Evolutionary conservation across 305 asterid genomes (phyloP), one percentile per base, ranked within the genome.

Genomic region (Fraxinus latifolia): DNA sequence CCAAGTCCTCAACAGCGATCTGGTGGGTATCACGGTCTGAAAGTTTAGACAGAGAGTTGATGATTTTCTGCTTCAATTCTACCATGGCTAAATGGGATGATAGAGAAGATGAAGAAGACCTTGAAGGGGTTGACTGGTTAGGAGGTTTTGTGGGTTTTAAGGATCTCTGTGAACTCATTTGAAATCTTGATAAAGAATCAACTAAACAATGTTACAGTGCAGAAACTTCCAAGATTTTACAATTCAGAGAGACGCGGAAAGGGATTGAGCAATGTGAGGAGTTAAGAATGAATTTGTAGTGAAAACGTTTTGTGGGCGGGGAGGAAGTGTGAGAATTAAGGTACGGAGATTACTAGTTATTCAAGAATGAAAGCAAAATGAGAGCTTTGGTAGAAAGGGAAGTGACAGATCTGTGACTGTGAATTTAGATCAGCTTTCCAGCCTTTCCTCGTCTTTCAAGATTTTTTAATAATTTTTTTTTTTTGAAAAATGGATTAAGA

Each of bases 21-120:
- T 95, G 97, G 88, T 96, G 99, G 39, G 99, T 96, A 84, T 96
- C 99, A 50, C 98, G 90, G 86, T 96, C 98, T 55, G 99, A 93
- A 44, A 96, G 96, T 86, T 95, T 96, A 19, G 97, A 89, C 1
- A 96, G 91, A 6, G 97, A 96, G 23, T 92, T 95, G 8, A 96
- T 91, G 21, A 95, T 92, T 53, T 97, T 86, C 81, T 96, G 98
- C 92, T 96, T 96, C 79, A 96, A 88, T 82, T 95, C 99, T 77
- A 96, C 90, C 98, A 92, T 96, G 27, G 97, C 98, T n/a, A 96
- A 80, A 81, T 96, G 99, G 17, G 96, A 91, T 0, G 99, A 90
- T 5, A 96, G 84, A 1, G 94, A 87, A 14, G 96, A 88, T 5
- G 96, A 88, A 1, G 94, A 83, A 19, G 96, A 80, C 23, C 82